A percentile compares a stretch with the other conserved stretches of the same genome.
Conservation (phyloP, 2,329 filamentous ascomycete genomes). For the Pseudogymnoascus sp. region DNA sequence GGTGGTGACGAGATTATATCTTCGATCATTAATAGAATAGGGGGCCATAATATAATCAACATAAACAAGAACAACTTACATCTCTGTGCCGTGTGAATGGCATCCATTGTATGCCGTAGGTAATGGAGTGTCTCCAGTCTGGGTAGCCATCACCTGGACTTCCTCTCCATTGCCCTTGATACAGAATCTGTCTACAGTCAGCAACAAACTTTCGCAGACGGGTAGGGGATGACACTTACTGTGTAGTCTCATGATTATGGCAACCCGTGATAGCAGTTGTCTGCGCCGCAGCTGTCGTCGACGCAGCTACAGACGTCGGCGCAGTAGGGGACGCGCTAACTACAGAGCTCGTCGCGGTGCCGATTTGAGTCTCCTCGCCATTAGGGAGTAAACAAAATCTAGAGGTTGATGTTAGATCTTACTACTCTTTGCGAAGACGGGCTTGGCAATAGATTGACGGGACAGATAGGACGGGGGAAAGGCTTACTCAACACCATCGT, state of each 20-base stretch:
- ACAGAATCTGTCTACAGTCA: slow-evolving; percentile 32
- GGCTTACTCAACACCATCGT: slow-evolving; percentile 24
- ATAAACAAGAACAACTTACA: slow-evolving; percentile 34
- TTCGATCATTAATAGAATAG: neutral
- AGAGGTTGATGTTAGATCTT: neutral
- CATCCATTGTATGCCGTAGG: slow-evolving; percentile 57
- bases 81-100: slow-evolving; percentile 49
- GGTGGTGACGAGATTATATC: neutral
- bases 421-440: neutral
- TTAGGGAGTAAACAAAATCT: slow-evolving; percentile 8
- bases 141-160: slow-evolving; percentile 36
- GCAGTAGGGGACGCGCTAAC: slow-evolving; percentile 23
- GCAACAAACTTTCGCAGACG: slow-evolving; percentile 18
- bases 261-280: slow-evolving; percentile 44
- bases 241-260: slow-evolving; percentile 41
- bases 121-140: slow-evolving; percentile 46
- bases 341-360: neutral
- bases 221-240: slow-evolving; percentile 6
- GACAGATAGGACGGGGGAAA: neutral
- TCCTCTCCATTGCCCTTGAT: slow-evolving; percentile 35
- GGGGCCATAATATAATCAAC: neutral
- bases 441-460: neutral
- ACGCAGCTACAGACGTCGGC: slow-evolving; percentile 17
- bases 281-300: slow-evolving; percentile 25
- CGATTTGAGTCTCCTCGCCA: slow-evolving; percentile 6